Evolutionary conservation across 148 eudicot species (phyloP).

Genomic region (Diospyros kaki): DNA sequence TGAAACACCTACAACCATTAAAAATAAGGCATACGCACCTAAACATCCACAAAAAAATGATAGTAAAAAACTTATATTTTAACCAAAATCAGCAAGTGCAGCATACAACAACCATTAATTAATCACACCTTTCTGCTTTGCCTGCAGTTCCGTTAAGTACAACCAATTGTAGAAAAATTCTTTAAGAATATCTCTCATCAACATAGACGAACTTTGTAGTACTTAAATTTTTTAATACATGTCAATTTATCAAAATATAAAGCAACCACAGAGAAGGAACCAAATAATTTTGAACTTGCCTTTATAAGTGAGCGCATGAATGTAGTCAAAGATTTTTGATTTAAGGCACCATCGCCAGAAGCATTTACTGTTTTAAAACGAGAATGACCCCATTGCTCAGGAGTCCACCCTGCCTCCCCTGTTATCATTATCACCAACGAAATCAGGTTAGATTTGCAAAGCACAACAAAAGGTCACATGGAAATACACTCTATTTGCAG

Average conservation of each 20-base stretch:
- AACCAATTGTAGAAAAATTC: background rate
- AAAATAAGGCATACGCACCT: background rate
- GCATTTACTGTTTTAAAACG: constrained; percentile 47
- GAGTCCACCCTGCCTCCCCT: constrained; percentile 98
- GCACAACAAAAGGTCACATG: background rate
- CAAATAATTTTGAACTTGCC: constrained; percentile 34
- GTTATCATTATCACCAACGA: constrained; percentile 9
- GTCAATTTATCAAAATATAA: background rate
- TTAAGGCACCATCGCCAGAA: constrained; percentile 52
- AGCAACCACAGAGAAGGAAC: background rate
- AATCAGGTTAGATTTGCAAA: background rate
- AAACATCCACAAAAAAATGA: no score
- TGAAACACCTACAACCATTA: background rate
- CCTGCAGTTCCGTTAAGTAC: background rate
- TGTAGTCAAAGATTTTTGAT: constrained; percentile 60
- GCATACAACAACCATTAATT: background rate
- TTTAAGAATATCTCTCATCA: background rate
- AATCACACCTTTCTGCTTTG: background rate
- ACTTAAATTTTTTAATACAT: background rate
- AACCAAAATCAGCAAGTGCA: constrained; percentile 8
- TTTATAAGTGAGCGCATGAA: constrained; percentile 87
- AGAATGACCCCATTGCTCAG: constrained; percentile 94
- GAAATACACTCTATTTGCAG: no score
- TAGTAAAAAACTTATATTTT: background rate
- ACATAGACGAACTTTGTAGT: background rate